Evolutionary conservation across 192 early-diverging fungal species (phyloP).

Genomic region (Backusella macrospora): DNA sequence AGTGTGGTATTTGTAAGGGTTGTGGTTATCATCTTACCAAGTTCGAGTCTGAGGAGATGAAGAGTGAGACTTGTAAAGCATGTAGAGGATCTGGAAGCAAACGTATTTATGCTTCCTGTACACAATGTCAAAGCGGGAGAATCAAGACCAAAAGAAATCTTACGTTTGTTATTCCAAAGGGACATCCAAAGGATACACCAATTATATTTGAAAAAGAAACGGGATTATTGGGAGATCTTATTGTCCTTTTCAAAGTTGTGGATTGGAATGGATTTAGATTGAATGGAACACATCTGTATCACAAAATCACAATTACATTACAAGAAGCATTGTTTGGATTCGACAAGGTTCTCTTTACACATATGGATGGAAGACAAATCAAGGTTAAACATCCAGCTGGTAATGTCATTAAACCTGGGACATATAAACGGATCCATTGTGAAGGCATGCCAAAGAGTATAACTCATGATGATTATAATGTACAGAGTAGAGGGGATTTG

Average conservation of each 20-base stretch:
- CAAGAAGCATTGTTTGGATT: neutral
- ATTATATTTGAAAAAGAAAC: neutral
- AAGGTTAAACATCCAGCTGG: neutral
- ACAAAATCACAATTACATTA: neutral
- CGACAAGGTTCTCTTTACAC: neutral
- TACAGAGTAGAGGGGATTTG: neutral
- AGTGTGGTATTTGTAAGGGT: neutral
- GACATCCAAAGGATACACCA: neutral
- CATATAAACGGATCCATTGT: neutral
- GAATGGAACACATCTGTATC: neutral
- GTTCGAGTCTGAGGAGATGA: fast-evolving
- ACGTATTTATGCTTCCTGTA: neutral
- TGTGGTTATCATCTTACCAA: neutral
- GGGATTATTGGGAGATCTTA: neutral
- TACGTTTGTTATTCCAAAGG: neutral
- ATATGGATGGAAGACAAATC: constrained; percentile 5
- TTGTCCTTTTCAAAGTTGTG: neutral
- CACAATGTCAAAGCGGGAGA: neutral
- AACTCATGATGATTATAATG: too few species aligned
- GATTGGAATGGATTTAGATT: neutral
- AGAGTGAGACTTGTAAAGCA: neutral
- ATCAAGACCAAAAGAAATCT: neutral
- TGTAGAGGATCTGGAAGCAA: neutral
- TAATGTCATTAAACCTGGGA: neutral
- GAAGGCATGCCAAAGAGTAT: neutral